A percentile compares a stretch with the other conserved stretches of the same genome.
These are phyloP conservation scores for Pinus taeda DNA, from an alignment of 75 land plant genomes.

Conservation along the genomic window DNA sequence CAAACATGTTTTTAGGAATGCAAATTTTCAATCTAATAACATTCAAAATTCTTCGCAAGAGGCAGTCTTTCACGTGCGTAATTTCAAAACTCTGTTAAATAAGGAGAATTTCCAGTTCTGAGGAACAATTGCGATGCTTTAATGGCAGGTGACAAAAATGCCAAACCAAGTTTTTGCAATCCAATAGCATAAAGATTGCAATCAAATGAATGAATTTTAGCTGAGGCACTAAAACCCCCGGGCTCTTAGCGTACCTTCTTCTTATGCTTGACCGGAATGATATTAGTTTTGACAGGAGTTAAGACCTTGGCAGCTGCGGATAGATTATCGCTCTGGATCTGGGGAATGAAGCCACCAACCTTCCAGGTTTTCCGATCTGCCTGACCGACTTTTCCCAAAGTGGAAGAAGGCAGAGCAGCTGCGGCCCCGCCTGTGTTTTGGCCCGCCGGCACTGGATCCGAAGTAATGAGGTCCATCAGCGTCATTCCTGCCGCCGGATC, in stretches of 20 bases:
- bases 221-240: too few relatives aligned
- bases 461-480: slow-evolving; percentile 93
- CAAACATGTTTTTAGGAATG: too few relatives aligned
- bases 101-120: too few relatives aligned
- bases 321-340: slow-evolving; percentile 71
- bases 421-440: slow-evolving; percentile 5
- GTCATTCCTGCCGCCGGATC: slow-evolving; percentile 36
- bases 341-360: slow-evolving; percentile 31
- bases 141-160: too few relatives aligned
- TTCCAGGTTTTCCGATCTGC: slow-evolving; percentile 40
- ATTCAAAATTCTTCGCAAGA: too few relatives aligned
- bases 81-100: too few relatives aligned
- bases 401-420: slow-evolving; percentile 1
- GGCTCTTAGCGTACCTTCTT: slow-evolving; percentile 44
- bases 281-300: slow-evolving; percentile 54
- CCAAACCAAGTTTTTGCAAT: too few relatives aligned
- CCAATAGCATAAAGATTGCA: too few relatives aligned
- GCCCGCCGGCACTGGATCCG: slow-evolving; percentile 59
- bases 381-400: slow-evolving; percentile 26
- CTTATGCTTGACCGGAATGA: slow-evolving; percentile 65
- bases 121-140: too few relatives aligned
- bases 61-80: too few relatives aligned
- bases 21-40: too few relatives aligned
- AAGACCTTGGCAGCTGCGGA: slow-evolving; percentile 63
- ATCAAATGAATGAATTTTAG: too few relatives aligned